Percentiles rank a stretch among this genome's conserved stretches.
These are phyloP conservation scores for Candida incommunis DNA, from an alignment of 805 yeast species.

Conservation along the genomic window DNA sequence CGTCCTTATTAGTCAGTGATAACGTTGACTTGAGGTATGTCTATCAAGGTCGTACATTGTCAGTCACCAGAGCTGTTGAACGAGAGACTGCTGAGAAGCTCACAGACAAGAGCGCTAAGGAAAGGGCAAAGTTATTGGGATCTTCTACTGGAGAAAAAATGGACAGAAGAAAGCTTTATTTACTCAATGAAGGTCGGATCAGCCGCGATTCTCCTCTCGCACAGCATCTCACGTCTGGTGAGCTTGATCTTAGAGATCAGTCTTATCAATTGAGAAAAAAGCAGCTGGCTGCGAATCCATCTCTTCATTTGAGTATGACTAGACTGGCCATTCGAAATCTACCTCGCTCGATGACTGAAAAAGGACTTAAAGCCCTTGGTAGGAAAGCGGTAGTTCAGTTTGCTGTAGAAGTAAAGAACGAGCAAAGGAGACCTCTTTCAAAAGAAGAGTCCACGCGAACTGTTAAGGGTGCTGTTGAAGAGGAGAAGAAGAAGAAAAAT, in stretches of 20 bases:
- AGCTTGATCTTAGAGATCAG: constrained; percentile 76
- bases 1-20: constrained; percentile 71
- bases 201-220: constrained; percentile 71
- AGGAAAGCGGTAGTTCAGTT: constrained; percentile 90
- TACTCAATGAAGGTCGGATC: constrained; percentile 90
- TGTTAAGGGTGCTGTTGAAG: constrained; percentile 46
- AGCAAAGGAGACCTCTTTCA: constrained; percentile 65
- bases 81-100: constrained; percentile 66
- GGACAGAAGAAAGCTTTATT: constrained; percentile 72
- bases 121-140: constrained; percentile 65
- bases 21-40: constrained; percentile 81
- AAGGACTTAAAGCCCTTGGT: constrained; percentile 79
- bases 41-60: constrained; percentile 80
- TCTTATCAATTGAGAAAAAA: constrained; percentile 76
- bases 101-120: constrained; percentile 56
- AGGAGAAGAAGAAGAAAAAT: constrained; percentile 50
- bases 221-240: constrained; percentile 47
- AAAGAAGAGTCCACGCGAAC: constrained; percentile 84
- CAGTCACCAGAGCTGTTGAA: constrained; percentile 74
- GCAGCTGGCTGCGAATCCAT: constrained; percentile 81
- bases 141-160: constrained; percentile 55
- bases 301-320: constrained; percentile 84
- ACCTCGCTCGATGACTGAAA: constrained; percentile 84
- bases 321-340: constrained; percentile 88
- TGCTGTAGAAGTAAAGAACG: constrained; percentile 74